phyloP scores from a whole-genome alignment of 768 basidiomycete species.

The Tricholoma furcatifolium region DNA sequence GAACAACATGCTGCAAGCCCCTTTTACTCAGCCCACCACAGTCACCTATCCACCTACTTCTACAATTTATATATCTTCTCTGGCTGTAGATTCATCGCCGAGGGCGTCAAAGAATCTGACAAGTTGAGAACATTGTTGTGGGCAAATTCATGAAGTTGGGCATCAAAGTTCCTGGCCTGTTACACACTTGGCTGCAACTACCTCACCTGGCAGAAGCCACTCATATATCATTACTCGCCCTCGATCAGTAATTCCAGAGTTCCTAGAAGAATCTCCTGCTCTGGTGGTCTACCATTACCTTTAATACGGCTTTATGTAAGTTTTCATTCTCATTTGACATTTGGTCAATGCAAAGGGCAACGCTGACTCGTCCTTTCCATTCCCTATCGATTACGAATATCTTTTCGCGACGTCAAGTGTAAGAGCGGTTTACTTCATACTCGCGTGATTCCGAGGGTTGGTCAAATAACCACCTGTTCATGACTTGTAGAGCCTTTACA shows the following conservation, averaged over 20 bases:
- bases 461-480: constrained; percentile 4
- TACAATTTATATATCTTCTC: constrained; percentile 14
- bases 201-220: constrained; percentile 5
- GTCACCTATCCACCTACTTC: constrained; percentile 13
- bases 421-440: constrained; percentile 1
- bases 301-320: constrained; percentile 30
- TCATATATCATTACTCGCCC: constrained; percentile 2
- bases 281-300: constrained; percentile 9
- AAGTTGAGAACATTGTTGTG: constrained; percentile 19
- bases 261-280: constrained; percentile 7
- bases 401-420: constrained; percentile 3
- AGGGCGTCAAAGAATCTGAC: constrained; percentile 13
- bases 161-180: constrained; percentile 17
- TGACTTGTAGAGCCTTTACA: constrained; percentile 24
- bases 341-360: constrained; percentile 8
- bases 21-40: constrained; percentile 17
- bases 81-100: constrained; percentile 14
- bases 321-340: constrained; percentile 22
- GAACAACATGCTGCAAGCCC: constrained; percentile 9
- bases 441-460: constrained; percentile 17
- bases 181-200: constrained; percentile 13
- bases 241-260: constrained; percentile 8
- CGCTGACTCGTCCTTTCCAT: constrained; percentile 14
- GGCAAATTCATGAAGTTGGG: constrained; percentile 15
- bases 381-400: constrained; percentile 7